Percentiles rank a stretch among this genome's conserved stretches.
Evolutionary conservation across 352 stramenopile species (phyloP).

Genomic region (Pythium vanterpoolii): DNA sequence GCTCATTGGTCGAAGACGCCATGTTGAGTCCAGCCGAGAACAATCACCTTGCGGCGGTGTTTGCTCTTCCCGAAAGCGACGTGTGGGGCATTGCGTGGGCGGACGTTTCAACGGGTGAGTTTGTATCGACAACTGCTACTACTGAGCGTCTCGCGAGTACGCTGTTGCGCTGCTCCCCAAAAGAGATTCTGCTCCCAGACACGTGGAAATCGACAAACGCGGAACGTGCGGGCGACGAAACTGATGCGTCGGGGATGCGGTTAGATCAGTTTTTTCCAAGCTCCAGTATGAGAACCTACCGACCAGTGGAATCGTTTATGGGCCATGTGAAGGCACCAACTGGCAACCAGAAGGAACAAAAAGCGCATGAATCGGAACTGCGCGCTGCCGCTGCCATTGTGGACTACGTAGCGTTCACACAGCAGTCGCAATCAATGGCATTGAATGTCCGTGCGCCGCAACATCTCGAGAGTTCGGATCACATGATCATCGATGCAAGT

Average conservation of each 20-base stretch:
- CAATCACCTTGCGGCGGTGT: conserved; percentile 71
- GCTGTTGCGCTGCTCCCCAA: conserved; percentile 57
- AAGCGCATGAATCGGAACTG: not conserved
- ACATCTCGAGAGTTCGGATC: conserved; percentile 60
- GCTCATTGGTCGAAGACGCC: conserved; percentile 70
- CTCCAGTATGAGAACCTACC: conserved; percentile 63
- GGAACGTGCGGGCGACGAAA: conserved; percentile 5
- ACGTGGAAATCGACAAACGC: not conserved
- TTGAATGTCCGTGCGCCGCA: conserved; percentile 37
- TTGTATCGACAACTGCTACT: conserved; percentile 56
- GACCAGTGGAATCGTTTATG: conserved; percentile 17
- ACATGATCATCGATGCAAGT: conserved; percentile 80
- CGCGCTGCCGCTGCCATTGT: conserved; percentile 40
- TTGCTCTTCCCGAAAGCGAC: conserved; percentile 18
- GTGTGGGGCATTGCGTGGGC: conserved; percentile 65
- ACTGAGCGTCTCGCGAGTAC: conserved; percentile 56
- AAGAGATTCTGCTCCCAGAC: conserved; percentile 61
- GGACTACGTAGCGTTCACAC: conserved; percentile 68
- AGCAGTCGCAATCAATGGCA: conserved; percentile 26
- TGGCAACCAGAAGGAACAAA: not conserved
- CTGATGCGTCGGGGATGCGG: conserved; percentile 3
- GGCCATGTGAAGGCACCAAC: conserved; percentile 18
- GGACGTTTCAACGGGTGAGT: conserved; percentile 77
- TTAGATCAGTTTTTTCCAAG: conserved; percentile 43
- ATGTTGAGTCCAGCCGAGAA: conserved; percentile 78